Conservation (phyloP, 805 yeast genomes). For the Candida arabinofermentans region DNA sequence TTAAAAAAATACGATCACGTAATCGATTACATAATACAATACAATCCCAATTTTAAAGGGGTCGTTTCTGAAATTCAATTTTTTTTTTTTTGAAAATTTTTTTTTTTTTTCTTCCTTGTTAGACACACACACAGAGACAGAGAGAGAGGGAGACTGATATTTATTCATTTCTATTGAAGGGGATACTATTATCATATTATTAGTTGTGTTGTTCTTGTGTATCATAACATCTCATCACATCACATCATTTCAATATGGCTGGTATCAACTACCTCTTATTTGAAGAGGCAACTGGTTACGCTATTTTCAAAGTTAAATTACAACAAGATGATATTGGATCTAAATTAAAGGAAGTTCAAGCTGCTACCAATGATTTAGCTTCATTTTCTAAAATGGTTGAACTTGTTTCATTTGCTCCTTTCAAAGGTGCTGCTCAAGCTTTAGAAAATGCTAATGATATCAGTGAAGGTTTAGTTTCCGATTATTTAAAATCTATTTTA, state of each 20-base stretch:
- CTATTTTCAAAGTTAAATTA: slow-evolving; percentile 86
- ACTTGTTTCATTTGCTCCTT: slow-evolving; percentile 93
- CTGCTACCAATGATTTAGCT: slow-evolving; percentile 78
- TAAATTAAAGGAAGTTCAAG: slow-evolving; percentile 90
- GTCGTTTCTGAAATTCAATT: too few species aligned
- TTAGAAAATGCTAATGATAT: slow-evolving; percentile 97
- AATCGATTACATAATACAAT: not conserved
- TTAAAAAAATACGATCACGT: too few species aligned
- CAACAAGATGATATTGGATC: slow-evolving; percentile 95
- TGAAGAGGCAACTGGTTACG: slow-evolving; percentile 99
- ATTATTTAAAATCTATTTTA: slow-evolving; percentile 81
- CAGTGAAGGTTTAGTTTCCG: slow-evolving; percentile 94
- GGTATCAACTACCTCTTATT: slow-evolving; percentile 86
- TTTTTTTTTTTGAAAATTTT: not conserved
- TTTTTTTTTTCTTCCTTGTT: not conserved
- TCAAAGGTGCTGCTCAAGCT: slow-evolving; percentile 99
- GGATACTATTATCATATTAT: too few species aligned
- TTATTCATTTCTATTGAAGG: too few species aligned
- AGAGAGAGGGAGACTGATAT: too few species aligned
- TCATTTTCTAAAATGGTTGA: slow-evolving; percentile 90
- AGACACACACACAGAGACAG: too few species aligned
- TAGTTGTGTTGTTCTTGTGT: not conserved
- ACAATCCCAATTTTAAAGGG: not conserved
- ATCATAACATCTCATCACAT: not conserved
- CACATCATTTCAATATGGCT: slow-evolving; percentile 39